Evolutionary conservation across 208 protist species (phyloP).

Genomic region (Crithidia acanthocephali): DNA sequence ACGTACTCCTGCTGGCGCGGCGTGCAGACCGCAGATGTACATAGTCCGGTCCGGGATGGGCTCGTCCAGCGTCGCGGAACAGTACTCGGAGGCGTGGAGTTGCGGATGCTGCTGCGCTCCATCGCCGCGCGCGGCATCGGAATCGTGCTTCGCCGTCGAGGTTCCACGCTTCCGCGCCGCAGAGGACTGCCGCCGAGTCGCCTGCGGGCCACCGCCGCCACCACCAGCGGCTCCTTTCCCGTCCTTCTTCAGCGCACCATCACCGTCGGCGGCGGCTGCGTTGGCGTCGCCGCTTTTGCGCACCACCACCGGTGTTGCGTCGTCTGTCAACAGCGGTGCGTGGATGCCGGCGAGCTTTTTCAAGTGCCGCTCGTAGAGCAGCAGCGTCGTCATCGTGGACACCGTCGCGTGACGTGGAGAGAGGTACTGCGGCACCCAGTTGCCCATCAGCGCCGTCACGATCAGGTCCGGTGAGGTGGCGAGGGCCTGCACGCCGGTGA

Average conservation of each 20-base stretch:
- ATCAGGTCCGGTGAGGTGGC: conserved; percentile 62
- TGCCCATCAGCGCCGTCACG: conserved; percentile 66
- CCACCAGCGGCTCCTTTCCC: neutral
- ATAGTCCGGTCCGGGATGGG: conserved; percentile 25
- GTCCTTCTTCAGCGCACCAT: conserved; percentile 4
- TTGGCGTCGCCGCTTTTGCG: neutral
- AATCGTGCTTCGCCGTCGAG: neutral
- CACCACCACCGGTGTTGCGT: neutral
- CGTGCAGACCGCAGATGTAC: conserved; percentile 38
- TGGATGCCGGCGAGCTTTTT: conserved; percentile 21
- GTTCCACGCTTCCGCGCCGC: conserved; percentile 1
- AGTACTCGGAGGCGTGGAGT: conserved; percentile 31
- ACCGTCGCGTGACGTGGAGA: conserved; percentile 37
- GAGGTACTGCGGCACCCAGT: conserved; percentile 85
- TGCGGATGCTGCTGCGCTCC: neutral
- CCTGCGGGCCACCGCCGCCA: neutral
- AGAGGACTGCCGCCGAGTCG: neutral
- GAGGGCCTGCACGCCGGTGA: conserved; percentile 40
- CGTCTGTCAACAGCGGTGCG: conserved; percentile 16
- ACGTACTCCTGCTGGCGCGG: neutral
- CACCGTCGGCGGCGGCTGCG: neutral
- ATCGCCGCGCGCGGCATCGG: neutral
- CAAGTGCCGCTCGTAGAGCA: conserved; percentile 39
- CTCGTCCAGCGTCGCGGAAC: conserved; percentile 28
- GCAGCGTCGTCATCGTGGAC: conserved; percentile 40